These are phyloP conservation scores for Tardiomyces blankii DNA, from an alignment of 1,139 yeast genomes.

Conservation along the genomic window DNA sequence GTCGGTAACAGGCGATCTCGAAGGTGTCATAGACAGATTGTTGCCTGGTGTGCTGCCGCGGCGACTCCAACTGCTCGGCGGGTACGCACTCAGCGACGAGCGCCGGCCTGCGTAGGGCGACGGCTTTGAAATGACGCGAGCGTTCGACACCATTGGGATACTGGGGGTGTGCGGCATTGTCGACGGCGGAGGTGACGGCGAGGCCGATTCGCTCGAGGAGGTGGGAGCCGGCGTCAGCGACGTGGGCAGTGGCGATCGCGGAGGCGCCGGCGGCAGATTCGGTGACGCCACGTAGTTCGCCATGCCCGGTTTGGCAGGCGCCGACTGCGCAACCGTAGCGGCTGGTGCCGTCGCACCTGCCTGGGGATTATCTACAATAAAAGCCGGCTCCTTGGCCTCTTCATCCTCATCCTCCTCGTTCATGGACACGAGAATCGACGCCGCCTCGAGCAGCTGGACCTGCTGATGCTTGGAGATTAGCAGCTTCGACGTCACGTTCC, in stretches of 20 bases:
- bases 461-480: slow-evolving; percentile 84
- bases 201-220: background rate
- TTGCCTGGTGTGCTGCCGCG: background rate
- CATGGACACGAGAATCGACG: slow-evolving; percentile 75
- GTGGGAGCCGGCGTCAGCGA: background rate
- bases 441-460: slow-evolving; percentile 81
- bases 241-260: background rate
- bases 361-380: background rate
- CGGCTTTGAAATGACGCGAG: background rate
- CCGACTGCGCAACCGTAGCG: background rate
- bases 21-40: background rate
- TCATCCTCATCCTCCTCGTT: slow-evolving; percentile 37
- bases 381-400: slow-evolving; percentile 7
- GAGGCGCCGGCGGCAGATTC: background rate
- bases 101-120: background rate
- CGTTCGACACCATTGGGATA: background rate
- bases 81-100: background rate
- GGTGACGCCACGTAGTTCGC: background rate
- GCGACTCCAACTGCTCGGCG: background rate
- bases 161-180: background rate
- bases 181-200: background rate
- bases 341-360: background rate
- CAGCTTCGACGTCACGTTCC: slow-evolving; percentile 76
- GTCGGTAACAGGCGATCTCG: background rate
- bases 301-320: background rate